Percentiles rank a stretch among this genome's conserved stretches.
These are phyloP conservation scores for Pachyrhizus erosus DNA, from an alignment of 306 rosid genomes.

Conservation along the genomic window DNA sequence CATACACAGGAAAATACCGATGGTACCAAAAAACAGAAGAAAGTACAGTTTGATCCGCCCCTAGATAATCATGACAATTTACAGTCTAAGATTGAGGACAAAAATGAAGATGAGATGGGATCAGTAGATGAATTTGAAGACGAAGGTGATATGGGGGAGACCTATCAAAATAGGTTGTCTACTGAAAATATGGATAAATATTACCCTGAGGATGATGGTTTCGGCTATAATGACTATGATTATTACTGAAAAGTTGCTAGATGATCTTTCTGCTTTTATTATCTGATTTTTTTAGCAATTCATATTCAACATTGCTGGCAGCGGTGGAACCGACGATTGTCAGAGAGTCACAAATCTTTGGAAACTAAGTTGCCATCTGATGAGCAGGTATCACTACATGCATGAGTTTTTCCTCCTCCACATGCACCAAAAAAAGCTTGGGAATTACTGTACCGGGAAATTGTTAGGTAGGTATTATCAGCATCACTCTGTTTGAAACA, in stretches of 20 bases:
- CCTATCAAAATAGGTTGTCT: not conserved
- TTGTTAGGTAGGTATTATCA: not conserved
- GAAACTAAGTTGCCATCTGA: not conserved
- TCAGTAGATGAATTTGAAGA: constrained; percentile 34
- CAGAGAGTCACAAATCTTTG: not conserved
- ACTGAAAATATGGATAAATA: constrained; percentile 36
- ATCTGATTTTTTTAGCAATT: not conserved
- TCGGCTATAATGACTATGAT: constrained; percentile 17
- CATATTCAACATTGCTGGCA: not conserved
- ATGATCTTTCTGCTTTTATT: not conserved
- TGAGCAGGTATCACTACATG: not conserved
- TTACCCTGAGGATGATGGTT: constrained; percentile 31
- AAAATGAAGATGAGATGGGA: constrained; percentile 27
- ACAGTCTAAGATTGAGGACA: constrained; percentile 1
- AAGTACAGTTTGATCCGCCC: constrained; percentile 39
- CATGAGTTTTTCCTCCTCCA: not conserved
- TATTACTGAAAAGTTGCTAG: constrained; percentile 30
- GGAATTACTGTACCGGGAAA: not conserved
- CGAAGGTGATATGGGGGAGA: constrained; percentile 4
- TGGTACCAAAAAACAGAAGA: constrained; percentile 38
- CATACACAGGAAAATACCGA: constrained; percentile 27
- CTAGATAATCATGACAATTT: constrained; percentile 12
- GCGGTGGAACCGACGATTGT: not conserved
- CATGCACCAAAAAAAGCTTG: not conserved
- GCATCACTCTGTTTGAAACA: not conserved